phyloP scores from a whole-genome alignment of 2,329 filamentous ascomycete species.

The Periconia macrospinosa region DNA sequence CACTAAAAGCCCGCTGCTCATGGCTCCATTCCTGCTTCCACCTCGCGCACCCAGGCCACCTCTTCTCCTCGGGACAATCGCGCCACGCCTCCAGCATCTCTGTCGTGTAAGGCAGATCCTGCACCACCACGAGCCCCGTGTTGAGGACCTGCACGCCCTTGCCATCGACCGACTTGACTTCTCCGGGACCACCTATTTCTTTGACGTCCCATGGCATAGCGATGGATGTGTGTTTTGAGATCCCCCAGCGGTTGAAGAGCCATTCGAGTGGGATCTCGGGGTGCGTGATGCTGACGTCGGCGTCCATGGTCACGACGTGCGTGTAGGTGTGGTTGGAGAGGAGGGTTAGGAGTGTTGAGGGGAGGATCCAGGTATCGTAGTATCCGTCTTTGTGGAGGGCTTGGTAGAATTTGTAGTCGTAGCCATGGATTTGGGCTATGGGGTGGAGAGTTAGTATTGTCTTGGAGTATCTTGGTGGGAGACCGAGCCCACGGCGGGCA shows the following conservation, averaged over 20 bases:
- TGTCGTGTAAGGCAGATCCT: conserved; percentile 25
- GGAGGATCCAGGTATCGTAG: conserved; percentile 47
- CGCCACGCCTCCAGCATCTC: conserved; percentile 36
- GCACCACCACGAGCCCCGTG: conserved; percentile 44
- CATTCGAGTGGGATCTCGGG: conserved; percentile 52
- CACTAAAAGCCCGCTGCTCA: conserved; percentile 38
- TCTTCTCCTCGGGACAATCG: conserved; percentile 28
- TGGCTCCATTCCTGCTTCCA: conserved; percentile 35
- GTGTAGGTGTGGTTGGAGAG: conserved; percentile 43
- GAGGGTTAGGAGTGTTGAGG: conserved; percentile 43
- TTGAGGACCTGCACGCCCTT: conserved; percentile 42
- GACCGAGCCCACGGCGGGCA: too few species aligned
- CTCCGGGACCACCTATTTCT: conserved; percentile 13
- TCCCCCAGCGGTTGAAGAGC: conserved; percentile 53
- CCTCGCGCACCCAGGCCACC: conserved; percentile 26
- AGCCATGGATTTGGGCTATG: conserved; percentile 45
- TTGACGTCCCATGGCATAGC: conserved; percentile 46
- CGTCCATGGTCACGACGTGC: conserved; percentile 51
- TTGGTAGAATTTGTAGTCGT: conserved; percentile 46
- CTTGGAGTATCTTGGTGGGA: too few species aligned
- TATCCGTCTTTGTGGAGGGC: conserved; percentile 33
- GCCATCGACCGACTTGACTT: conserved; percentile 37
- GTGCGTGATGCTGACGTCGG: conserved; percentile 48
- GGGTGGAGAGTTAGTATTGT: too few species aligned
- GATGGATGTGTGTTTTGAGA: conserved; percentile 44